These are phyloP conservation scores for Fusarium sp. DNA, from an alignment of 2,329 filamentous ascomycete species.

Conservation along the genomic window DNA sequence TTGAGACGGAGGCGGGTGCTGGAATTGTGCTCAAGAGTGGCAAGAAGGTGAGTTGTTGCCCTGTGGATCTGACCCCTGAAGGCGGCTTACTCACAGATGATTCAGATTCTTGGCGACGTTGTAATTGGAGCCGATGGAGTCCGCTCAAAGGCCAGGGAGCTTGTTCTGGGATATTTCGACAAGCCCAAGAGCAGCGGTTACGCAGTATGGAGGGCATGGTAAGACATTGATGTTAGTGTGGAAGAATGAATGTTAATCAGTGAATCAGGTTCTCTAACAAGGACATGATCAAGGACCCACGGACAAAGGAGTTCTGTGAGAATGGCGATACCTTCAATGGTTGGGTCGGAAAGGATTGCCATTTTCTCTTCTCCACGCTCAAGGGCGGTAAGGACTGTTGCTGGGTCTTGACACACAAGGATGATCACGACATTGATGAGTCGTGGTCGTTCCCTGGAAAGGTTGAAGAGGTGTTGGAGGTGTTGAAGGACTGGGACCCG, in stretches of 20 bases:
- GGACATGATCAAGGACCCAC: slow-evolving; percentile 63
- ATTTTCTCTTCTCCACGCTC: slow-evolving; percentile 69
- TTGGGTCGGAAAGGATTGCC: slow-evolving; percentile 55
- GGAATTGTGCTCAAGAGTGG: slow-evolving; percentile 27
- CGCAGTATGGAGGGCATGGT: slow-evolving; percentile 61
- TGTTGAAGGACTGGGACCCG: slow-evolving; percentile 28
- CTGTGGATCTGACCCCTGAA: background rate
- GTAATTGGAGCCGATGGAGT: slow-evolving; percentile 37
- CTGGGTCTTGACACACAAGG: slow-evolving; percentile 67
- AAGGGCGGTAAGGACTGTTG: slow-evolving; percentile 58
- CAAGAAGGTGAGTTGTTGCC: background rate
- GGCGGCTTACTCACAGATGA: background rate
- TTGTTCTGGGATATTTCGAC: slow-evolving; percentile 31
- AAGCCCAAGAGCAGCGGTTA: slow-evolving; percentile 38
- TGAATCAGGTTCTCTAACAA: slow-evolving; percentile 52
- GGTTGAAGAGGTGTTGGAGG: slow-evolving; percentile 27
- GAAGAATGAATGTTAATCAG: background rate
- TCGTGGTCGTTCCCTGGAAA: slow-evolving; percentile 38
- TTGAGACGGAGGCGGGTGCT: slow-evolving; percentile 3
- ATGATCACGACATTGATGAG: slow-evolving; percentile 34
- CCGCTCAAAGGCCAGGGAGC: slow-evolving; percentile 34
- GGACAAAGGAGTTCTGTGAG: slow-evolving; percentile 65
- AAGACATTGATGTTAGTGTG: slow-evolving; percentile 38
- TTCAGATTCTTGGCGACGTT: slow-evolving; percentile 26
- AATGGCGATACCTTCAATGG: slow-evolving; percentile 71